A percentile compares a stretch with the other conserved stretches of the same genome.
Conservation (phyloP, 257 asterid species). For the Nicotiana attenuata region DNA sequence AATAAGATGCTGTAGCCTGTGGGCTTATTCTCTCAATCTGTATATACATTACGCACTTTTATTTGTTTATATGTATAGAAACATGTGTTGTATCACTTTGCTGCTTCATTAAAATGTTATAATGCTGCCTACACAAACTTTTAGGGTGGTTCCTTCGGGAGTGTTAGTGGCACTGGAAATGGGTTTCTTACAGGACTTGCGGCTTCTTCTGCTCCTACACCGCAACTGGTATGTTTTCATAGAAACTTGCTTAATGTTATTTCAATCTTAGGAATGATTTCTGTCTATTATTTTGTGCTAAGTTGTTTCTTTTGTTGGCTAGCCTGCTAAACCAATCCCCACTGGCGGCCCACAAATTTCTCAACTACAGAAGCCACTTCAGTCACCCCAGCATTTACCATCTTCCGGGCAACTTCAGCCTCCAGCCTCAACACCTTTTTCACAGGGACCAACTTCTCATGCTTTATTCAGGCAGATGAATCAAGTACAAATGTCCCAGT, state of each 20-base stretch:
- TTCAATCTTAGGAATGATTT: neutral
- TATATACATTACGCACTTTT: too few relatives aligned
- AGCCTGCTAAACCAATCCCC: constrained; percentile 14
- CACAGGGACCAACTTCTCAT: constrained; percentile 41
- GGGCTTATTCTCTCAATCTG: neutral
- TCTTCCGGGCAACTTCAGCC: constrained; percentile 44
- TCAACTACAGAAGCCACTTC: constrained; percentile 52
- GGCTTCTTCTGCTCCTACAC: constrained; percentile 39
- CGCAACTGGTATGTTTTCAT: constrained; percentile 32
- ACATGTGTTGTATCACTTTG: neutral
- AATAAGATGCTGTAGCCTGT: neutral
- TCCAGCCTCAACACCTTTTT: constrained; percentile 31
- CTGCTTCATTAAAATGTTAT: neutral
- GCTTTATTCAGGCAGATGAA: constrained; percentile 47
- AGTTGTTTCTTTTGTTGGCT: neutral
- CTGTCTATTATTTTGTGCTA: neutral
- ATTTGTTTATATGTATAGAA: constrained; percentile 1
- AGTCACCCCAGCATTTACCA: constrained; percentile 46
- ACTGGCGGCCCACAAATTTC: constrained; percentile 39
- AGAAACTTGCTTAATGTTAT: neutral
- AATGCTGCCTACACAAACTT: constrained; percentile 15
- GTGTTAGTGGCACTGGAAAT: constrained; percentile 36
- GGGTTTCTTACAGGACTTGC: constrained; percentile 36
- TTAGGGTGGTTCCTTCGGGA: constrained; percentile 38
- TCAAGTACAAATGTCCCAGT: constrained; percentile 40